A percentile compares a stretch with the other conserved stretches of the same genome.
These are phyloP conservation scores for Zygosaccharomyces bisporus DNA, from an alignment of 805 yeast species.

Conservation along the genomic window DNA sequence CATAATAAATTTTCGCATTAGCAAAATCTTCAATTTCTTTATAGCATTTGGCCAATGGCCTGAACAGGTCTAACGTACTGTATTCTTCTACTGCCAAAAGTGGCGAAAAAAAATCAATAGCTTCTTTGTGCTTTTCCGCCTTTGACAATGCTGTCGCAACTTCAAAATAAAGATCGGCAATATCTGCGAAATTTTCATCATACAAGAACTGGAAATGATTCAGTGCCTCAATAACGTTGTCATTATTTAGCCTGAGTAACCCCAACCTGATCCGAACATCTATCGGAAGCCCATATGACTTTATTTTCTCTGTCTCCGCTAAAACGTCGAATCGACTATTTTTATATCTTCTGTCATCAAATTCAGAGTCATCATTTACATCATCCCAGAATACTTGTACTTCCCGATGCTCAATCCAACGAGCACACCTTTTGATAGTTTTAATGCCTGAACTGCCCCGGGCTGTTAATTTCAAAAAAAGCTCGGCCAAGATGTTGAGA, in stretches of 20 bases:
- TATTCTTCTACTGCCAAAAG: slow-evolving; percentile 54
- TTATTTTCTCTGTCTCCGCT: slow-evolving; percentile 37
- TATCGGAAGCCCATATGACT: slow-evolving; percentile 59
- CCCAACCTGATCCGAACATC: slow-evolving; percentile 86
- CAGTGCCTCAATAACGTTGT: slow-evolving; percentile 65
- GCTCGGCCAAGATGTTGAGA: slow-evolving; percentile 75
- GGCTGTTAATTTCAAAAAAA: slow-evolving; percentile 55
- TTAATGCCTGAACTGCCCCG: slow-evolving; percentile 61
- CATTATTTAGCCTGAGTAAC: slow-evolving; percentile 60
- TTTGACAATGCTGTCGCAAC: slow-evolving; percentile 74
- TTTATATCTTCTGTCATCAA: slow-evolving; percentile 64
- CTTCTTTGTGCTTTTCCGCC: slow-evolving; percentile 68
- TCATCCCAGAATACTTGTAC: slow-evolving; percentile 46
- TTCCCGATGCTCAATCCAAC: slow-evolving; percentile 78
- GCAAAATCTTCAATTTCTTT: slow-evolving; percentile 66
- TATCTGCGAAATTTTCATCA: slow-evolving; percentile 53
- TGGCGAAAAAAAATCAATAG: slow-evolving; percentile 60
- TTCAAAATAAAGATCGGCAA: slow-evolving; percentile 67
- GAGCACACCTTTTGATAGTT: slow-evolving; percentile 62
- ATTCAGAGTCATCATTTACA: slow-evolving; percentile 68
- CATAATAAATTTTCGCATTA: slow-evolving; percentile 59
- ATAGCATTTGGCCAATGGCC: slow-evolving; percentile 70
- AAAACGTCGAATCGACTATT: slow-evolving; percentile 43
- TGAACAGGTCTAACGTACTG: slow-evolving; percentile 44
- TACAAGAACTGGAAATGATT: slow-evolving; percentile 60